phyloP scores from a whole-genome alignment of 1,139 yeast genomes.

The Arxiozyma telluris region DNA sequence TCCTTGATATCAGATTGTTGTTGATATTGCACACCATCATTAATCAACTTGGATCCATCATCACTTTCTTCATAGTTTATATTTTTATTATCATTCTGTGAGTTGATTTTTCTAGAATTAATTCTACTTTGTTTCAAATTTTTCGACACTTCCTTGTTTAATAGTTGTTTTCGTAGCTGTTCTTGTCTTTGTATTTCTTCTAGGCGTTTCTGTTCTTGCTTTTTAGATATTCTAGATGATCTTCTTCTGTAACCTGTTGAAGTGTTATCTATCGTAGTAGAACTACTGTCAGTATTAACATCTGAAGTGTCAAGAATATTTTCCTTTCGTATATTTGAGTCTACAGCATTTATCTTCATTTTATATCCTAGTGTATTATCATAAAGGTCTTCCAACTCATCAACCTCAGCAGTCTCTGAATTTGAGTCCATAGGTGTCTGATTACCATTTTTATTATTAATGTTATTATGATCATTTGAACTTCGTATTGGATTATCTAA shows the following conservation, averaged over 20 bases:
- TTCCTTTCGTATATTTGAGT: neutral
- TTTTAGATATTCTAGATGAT: conserved; percentile 22
- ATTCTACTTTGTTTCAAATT: neutral
- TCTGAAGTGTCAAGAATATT: neutral
- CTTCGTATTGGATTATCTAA: neutral
- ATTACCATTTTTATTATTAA: neutral
- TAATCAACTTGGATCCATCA: conserved; percentile 1
- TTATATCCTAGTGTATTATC: neutral
- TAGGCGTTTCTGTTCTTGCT: conserved; percentile 3
- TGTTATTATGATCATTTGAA: neutral
- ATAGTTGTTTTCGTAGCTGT: conserved; percentile 6
- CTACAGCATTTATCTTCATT: conserved; percentile 5
- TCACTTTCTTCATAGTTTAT: neutral
- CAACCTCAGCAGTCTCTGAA: neutral
- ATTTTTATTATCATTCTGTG: neutral
- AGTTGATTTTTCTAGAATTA: neutral
- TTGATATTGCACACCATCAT: neutral
- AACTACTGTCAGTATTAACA: neutral
- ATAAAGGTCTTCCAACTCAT: neutral
- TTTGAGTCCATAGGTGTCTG: neutral
- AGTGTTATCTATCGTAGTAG: neutral
- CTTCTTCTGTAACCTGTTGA: conserved; percentile 13
- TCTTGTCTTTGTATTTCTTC: conserved; percentile 7
- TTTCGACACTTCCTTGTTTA: neutral
- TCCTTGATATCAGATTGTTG: conserved; percentile 13